Base-by-base conservation (phyloP, 2,329 filamentous ascomycete species). In the Diaporthe ampelina region DNA sequence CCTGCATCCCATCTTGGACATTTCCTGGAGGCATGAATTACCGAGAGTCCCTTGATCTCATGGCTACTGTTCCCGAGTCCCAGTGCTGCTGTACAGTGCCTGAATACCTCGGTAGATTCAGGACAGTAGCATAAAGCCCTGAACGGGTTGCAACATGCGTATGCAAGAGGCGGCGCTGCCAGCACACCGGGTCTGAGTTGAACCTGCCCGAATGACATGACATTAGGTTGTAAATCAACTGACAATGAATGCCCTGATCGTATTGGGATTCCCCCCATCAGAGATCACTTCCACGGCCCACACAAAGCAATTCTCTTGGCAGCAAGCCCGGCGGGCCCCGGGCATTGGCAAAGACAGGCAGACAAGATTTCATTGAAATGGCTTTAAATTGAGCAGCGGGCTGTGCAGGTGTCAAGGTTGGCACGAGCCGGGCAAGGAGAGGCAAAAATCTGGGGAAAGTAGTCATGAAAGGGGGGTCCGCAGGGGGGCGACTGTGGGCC, bases 311-410 rank as follows among this genome's bases (percentile, higher is more conserved):
- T 10, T 48, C 21, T 7, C 59, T 21, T 43, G 35, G 58, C 37
- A n/a, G 57, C 37, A 37, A 11, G 10, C 57, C 32, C 32, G 57
- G 57, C 32, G 57, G 56, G 43, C 15, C 37, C 58, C 5, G 19
- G 59, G 59, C 59, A 67, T 52, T 67, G 61, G 26, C 61, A 67
- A 52, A 37, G 43, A 24, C 19, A n/a, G 24, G 61, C 50, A 52
- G 43, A 19, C 26, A 32, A 67, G 61, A 67, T 67, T 67, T 24
- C 11, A 68, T 26, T 21, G 63, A 54, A 68, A 68, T 54, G 63
- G 63, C 63, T 68, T 68, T 68, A 68, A 54, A 68, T 68, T 68
- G 48, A 68, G n/a, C 48, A n/a, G 15, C 48, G 45, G 63, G 63
- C 63, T 54, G 63, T 68, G 48, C 61, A 67, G 43, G 45, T 24